Evolutionary conservation across 768 basidiomycete genomes (phyloP), one percentile per base, ranked within the genome.

Genomic region (Xanthoconium purpureum): DNA sequence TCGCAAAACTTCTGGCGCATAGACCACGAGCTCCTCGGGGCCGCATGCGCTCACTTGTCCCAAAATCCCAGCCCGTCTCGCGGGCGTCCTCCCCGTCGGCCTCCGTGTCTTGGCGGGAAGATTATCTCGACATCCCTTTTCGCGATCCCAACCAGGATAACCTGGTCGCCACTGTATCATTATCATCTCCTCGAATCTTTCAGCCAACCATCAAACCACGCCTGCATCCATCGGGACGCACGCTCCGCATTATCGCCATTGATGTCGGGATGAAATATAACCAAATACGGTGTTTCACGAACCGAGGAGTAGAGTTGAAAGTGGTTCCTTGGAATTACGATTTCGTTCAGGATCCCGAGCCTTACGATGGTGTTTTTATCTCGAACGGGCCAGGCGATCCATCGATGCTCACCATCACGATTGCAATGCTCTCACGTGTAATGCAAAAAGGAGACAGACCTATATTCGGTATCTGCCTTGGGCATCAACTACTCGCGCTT

Each of bases 231-330:
- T 86, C 84, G 1, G 91, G 90, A 32, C 84, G 94, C 48, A 75
- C 84, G 1, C 69, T 98, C 32, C 89, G 97, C 57, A 83, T 99
- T 30, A 67, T 99, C 15, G 94, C 93, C 6, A 75, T 98, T 56
- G 97, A 99, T 70, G 96, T 98, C 49, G 97, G 97, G n/a, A 98
- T 98, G 92, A 99, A 99, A 75, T 97, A 91, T 78, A 98, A 98
- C 74, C 97, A 99, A 74, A 94, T 98, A 64, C 84, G 97, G 35
- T 99, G 97, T 78, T 98, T 99, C 76, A 84, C 83, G 42, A 79
- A 84, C 37, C 88, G 97, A 35, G 97, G 97, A 47, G 84, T 98
- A 36, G 93, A 98, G 72, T 79, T 98, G 69, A 98, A 98, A 75
- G 93, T 98, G 50, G 91, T 98, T 9, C 95, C 97, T 29, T 99